Percentiles rank a stretch among this genome's conserved stretches.
These are phyloP conservation scores for Salix koriyanagi DNA, from an alignment of 345 rosid species.

Conservation along the genomic window DNA sequence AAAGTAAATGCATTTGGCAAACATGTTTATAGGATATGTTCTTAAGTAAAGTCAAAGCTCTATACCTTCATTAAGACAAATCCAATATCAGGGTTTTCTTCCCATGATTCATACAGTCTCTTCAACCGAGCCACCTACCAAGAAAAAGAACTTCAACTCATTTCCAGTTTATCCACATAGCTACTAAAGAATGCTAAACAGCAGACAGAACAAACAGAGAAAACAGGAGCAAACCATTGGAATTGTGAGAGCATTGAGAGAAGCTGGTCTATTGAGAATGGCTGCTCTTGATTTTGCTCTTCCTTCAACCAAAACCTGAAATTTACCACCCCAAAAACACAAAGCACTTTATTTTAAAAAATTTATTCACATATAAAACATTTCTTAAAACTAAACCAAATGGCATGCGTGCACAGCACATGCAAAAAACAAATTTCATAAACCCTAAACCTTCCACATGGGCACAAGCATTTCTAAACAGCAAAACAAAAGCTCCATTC, in stretches of 20 bases:
- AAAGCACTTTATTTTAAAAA: background rate
- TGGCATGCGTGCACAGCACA: background rate
- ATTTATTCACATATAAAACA: background rate
- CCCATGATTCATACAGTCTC: constrained; percentile 88
- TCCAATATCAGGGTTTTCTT: constrained; percentile 82
- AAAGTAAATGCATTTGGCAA: background rate
- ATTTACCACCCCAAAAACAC: background rate
- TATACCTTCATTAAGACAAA: constrained; percentile 83
- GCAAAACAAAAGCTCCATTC: background rate
- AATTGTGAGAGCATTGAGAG: constrained; percentile 71
- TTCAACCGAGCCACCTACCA: constrained; percentile 61
- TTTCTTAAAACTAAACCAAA: background rate
- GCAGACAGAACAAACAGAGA: background rate
- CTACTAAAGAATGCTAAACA: background rate
- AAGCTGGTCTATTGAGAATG: constrained; percentile 61
- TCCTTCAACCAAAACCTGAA: constrained; percentile 82
- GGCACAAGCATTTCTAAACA: background rate
- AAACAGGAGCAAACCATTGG: constrained; percentile 48
- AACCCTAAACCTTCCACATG: background rate
- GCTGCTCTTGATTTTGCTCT: constrained; percentile 88
- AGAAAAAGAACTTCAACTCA: constrained; percentile 1
- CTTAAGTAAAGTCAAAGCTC: background rate
- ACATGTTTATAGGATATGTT: background rate
- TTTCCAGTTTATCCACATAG: background rate
- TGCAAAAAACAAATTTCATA: background rate